These are phyloP conservation scores for Talaromyces pinophilus DNA, from an alignment of 2,329 filamentous ascomycete genomes.

Conservation along the genomic window DNA sequence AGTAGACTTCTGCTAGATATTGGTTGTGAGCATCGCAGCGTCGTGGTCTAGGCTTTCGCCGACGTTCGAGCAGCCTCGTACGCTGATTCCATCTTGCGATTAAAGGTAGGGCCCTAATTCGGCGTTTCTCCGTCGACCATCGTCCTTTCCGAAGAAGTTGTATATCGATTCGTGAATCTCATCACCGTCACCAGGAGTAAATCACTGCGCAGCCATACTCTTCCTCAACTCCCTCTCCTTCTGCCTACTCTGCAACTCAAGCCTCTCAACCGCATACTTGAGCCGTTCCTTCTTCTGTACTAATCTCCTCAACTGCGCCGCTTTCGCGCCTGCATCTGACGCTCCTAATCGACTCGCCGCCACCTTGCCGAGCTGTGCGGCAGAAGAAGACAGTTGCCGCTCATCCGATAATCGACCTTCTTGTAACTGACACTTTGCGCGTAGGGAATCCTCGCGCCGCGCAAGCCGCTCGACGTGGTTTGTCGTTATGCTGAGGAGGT, in stretches of 20 bases:
- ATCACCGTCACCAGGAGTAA: background rate
- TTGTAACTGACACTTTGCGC: conserved; percentile 79
- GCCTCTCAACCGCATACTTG: conserved; percentile 79
- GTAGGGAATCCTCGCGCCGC: conserved; percentile 78
- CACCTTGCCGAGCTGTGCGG: background rate
- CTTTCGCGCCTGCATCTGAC: conserved; percentile 42
- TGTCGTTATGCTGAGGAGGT: conserved; percentile 77
- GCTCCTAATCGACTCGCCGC: conserved; percentile 6
- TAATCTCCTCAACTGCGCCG: conserved; percentile 66
- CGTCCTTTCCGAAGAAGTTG: background rate
- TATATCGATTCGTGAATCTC: background rate
- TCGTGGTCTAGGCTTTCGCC: background rate
- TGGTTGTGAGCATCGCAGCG: background rate
- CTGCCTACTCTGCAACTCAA: conserved; percentile 85
- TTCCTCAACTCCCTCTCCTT: conserved; percentile 69
- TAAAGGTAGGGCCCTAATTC: background rate
- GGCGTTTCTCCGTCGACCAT: background rate
- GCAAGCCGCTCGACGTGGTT: conserved; percentile 80
- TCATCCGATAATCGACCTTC: conserved; percentile 64
- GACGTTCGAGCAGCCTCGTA: background rate
- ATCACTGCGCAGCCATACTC: conserved; percentile 63
- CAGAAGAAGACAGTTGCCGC: conserved; percentile 32
- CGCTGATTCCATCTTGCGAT: background rate
- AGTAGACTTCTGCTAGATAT: background rate
- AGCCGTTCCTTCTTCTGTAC: conserved; percentile 81